Base-by-base conservation (phyloP, 495 filamentous ascomycete genomes). In the Venustampulla echinocandica region DNA sequence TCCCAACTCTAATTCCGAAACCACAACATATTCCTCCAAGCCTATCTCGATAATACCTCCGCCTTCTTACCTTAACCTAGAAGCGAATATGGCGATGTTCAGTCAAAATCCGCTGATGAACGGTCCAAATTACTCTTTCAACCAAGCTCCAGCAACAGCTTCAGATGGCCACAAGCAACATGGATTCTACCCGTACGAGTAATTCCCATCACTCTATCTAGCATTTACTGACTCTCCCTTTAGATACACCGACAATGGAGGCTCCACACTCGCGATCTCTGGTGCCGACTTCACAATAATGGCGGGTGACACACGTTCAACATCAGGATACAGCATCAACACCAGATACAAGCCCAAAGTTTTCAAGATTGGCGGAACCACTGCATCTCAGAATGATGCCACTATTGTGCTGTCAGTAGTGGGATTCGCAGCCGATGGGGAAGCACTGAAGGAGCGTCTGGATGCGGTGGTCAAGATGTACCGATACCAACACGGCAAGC, bases 301-400 rank as follows among this genome's bases (percentile, higher is more conserved):
- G 61, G 92, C 92, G 35, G 92, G 92, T 64, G 92, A 98, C 69
- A 98, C 92, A 47, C 85, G 92, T 55, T 83, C 85, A 47, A 95
- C 90, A 35, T 80, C 82, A 32, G 92, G 92, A 62, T 98, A 97
- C 79, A 97, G 84, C 74, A 98, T 98, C 78, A 95, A 97, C 73
- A 87, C 89, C 21, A 84, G 92, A 42, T 88, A 84, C 69, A 76
- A 84, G 27, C 90, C 89, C 25, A 98, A 98, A 65, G 83, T 98
- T 30, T 97, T 93, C 79, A 87, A 84, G 68, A 94, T 98, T 57
- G 92, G 93, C 27, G 87, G 86, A 42, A 85, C 88, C 44, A 87
- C 84, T 42, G 81, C 87, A 35, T 81, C 82, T 41, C 86, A 90
- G 56, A 77, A 84, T 27, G 85, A 85, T 49, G 83, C 86, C 44